Conservation (phyloP, 257 asterid genomes). For the Ophiorrhiza pumila region DNA sequence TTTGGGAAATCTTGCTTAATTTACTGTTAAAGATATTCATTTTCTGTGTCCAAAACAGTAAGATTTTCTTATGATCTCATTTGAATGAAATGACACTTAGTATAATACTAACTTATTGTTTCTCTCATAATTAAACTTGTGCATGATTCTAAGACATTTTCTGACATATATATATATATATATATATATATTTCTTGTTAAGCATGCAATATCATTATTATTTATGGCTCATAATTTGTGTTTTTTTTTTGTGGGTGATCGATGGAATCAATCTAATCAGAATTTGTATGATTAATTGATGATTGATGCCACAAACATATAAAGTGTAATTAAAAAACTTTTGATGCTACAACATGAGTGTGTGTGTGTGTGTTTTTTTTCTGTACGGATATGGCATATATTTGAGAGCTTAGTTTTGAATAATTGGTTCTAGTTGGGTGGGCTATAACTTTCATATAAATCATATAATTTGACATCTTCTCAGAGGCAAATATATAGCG, state of each 20-base stretch:
- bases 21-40: neutral
- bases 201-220: neutral
- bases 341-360: no score
- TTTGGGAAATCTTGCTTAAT: neutral
- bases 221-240: no score
- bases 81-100: neutral
- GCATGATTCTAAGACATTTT: neutral
- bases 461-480: slow-evolving; percentile 7
- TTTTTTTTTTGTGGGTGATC: neutral
- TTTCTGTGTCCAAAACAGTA: neutral
- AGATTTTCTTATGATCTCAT: neutral
- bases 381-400: neutral
- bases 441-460: slow-evolving; percentile 36
- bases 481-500: slow-evolving; percentile 26
- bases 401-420: slow-evolving; percentile 6
- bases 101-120: neutral
- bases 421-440: slow-evolving; percentile 39
- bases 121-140: neutral
- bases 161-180: no score
- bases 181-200: neutral
- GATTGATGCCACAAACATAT: neutral
- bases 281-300: neutral
- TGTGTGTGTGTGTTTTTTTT: neutral
- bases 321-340: no score
- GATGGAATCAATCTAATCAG: neutral